phyloP scores from a whole-genome alignment of 345 rosid species.

The Psidium guajava region DNA sequence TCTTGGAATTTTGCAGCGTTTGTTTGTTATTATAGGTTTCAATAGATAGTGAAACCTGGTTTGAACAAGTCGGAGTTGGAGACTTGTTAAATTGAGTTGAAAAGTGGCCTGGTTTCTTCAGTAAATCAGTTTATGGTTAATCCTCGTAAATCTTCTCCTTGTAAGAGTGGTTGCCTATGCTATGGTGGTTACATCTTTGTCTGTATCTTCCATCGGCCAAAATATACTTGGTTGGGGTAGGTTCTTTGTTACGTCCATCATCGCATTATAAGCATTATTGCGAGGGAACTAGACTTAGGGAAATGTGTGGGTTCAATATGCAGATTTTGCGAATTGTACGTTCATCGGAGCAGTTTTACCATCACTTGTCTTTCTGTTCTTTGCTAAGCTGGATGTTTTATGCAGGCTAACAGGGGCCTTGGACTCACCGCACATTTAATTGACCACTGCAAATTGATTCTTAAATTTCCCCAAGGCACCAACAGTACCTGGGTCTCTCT shows the following conservation, averaged over 20 bases:
- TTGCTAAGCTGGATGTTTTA: not conserved
- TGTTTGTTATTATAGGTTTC: not conserved
- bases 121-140: not conserved
- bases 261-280: not conserved
- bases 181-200: not conserved
- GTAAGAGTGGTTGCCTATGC: not conserved
- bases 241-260: not conserved
- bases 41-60: not conserved
- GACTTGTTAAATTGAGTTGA: not conserved
- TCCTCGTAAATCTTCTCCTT: not conserved
- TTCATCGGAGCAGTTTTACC: not conserved
- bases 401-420: constrained; percentile 79
- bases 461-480: constrained; percentile 86
- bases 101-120: not conserved
- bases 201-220: not conserved
- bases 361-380: not conserved
- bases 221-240: not conserved
- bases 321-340: not conserved
- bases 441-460: constrained; percentile 72
- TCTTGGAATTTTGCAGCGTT: not conserved
- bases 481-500: constrained; percentile 83
- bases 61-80: not conserved
- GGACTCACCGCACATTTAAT: constrained; percentile 62
- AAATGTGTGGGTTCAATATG: not conserved
- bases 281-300: not conserved